Percentiles rank a stretch among this genome's conserved stretches.
Evolutionary conservation across 1,139 yeast genomes (phyloP).

Genomic region (Saccharomyces hybrid): DNA sequence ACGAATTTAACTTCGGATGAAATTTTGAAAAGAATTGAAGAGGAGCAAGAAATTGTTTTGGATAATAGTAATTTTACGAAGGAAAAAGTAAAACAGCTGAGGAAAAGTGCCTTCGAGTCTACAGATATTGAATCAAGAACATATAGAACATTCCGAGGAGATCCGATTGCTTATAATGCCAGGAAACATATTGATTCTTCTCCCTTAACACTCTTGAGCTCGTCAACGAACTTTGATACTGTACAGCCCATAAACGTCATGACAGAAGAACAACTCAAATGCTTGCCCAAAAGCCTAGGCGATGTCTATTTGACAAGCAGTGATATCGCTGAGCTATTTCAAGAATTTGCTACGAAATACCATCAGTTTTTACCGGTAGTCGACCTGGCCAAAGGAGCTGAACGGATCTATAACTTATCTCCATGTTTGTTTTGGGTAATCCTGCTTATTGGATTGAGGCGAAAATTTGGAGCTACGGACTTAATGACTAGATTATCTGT

Average conservation of each 20-base stretch:
- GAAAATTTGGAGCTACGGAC: conserved; percentile 34
- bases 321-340: conserved; percentile 56
- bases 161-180: background rate
- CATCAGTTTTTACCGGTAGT: conserved; percentile 86
- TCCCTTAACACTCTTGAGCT: background rate
- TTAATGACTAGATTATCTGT: conserved; percentile 54
- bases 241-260: conserved; percentile 17
- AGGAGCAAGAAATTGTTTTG: conserved; percentile 22
- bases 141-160: background rate
- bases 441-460: conserved; percentile 70
- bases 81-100: conserved; percentile 22
- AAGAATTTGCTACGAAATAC: conserved; percentile 65
- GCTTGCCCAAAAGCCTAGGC: conserved; percentile 64
- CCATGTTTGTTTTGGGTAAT: conserved; percentile 93
- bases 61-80: conserved; percentile 29
- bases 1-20: conserved; percentile 46
- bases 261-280: conserved; percentile 39
- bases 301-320: conserved; percentile 52
- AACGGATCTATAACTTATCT: conserved; percentile 63
- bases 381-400: conserved; percentile 75
- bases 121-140: background rate
- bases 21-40: conserved; percentile 31
- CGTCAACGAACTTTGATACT: background rate
- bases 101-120: background rate
- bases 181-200: conserved; percentile 4